phyloP scores from a whole-genome alignment of 495 filamentous ascomycete genomes.

The Patellaria atrata region DNA sequence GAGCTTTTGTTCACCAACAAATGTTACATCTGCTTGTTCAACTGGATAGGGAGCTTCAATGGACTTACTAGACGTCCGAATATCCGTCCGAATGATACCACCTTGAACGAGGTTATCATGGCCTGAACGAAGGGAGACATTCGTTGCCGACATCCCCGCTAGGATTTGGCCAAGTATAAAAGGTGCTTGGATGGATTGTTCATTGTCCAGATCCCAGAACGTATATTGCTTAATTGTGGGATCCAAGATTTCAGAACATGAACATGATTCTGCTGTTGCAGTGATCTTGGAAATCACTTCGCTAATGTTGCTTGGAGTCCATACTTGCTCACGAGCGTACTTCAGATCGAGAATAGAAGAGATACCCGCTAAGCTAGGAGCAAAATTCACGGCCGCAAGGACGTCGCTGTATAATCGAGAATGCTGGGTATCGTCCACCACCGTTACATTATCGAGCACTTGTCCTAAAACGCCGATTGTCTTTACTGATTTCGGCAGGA shows the following conservation, averaged over 20 bases:
- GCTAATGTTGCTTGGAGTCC: slow-evolving; percentile 66
- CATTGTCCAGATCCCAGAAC: slow-evolving; percentile 87
- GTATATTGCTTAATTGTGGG: slow-evolving; percentile 58
- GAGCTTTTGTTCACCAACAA: slow-evolving; percentile 65
- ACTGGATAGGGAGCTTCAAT: slow-evolving; percentile 74
- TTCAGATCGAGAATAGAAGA: slow-evolving; percentile 68
- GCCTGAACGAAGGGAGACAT: slow-evolving; percentile 57
- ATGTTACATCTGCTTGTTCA: slow-evolving; percentile 60
- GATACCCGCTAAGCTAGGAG: slow-evolving; percentile 40
- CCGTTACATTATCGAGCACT: slow-evolving; percentile 39
- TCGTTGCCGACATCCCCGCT: slow-evolving; percentile 57
- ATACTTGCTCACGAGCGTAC: slow-evolving; percentile 65
- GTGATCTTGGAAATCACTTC: slow-evolving; percentile 47
- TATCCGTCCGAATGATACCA: slow-evolving; percentile 68
- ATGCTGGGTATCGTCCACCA: slow-evolving; percentile 52
- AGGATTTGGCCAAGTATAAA: slow-evolving; percentile 55
- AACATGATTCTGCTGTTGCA: slow-evolving; percentile 34
- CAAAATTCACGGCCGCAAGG: slow-evolving; percentile 64
- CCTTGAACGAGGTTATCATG: slow-evolving; percentile 84
- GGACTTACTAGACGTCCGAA: slow-evolving; percentile 66
- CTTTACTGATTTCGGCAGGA: slow-evolving; percentile 58
- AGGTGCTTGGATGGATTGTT: slow-evolving; percentile 47
- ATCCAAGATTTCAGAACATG: slow-evolving; percentile 25
- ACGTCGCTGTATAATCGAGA: slow-evolving; percentile 85
- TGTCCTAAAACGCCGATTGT: slow-evolving; percentile 56